Conservation (phyloP, 331 rosid genomes). For the Rosa hybrid region DNA sequence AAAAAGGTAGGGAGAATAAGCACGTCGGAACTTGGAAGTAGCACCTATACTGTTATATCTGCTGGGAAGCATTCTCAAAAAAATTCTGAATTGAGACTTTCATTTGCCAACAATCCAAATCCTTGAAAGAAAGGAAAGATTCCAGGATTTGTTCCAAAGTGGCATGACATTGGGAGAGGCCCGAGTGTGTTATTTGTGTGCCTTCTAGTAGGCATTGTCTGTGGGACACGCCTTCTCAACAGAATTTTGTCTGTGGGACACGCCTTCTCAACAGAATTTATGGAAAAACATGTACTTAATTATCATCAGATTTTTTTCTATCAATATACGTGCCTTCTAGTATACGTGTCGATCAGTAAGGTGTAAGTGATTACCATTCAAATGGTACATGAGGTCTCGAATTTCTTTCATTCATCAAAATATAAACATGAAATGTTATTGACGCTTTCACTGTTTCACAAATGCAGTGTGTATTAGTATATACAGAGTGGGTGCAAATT, state of each 20-base stretch:
- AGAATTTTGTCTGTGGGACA: no score
- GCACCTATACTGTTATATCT: constrained; percentile 4
- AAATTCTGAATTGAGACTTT: constrained; percentile 12
- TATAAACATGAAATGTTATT: not conserved
- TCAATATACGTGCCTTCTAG: no score
- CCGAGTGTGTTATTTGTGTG: not conserved
- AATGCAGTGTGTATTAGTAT: not conserved
- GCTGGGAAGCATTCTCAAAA: constrained; percentile 1
- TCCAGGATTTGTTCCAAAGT: constrained; percentile 26
- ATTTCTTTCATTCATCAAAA: not conserved
- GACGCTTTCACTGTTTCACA: not conserved
- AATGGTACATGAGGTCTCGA: not conserved
- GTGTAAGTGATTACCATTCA: not conserved
- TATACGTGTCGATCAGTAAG: no score
- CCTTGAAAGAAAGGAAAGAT: not conserved
- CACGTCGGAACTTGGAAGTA: constrained; percentile 10
- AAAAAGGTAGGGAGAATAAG: constrained; percentile 3
- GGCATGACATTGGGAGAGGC: not conserved
- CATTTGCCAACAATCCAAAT: constrained; percentile 2
- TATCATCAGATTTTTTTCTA: not conserved
- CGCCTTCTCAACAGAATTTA: no score
- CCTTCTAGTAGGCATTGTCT: not conserved
- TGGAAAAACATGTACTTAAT: not conserved
- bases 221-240: not conserved
- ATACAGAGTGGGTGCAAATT: not conserved